Conservation (phyloP, 2,329 filamentous ascomycete genomes). For the Colletotrichum cordylinicola region DNA sequence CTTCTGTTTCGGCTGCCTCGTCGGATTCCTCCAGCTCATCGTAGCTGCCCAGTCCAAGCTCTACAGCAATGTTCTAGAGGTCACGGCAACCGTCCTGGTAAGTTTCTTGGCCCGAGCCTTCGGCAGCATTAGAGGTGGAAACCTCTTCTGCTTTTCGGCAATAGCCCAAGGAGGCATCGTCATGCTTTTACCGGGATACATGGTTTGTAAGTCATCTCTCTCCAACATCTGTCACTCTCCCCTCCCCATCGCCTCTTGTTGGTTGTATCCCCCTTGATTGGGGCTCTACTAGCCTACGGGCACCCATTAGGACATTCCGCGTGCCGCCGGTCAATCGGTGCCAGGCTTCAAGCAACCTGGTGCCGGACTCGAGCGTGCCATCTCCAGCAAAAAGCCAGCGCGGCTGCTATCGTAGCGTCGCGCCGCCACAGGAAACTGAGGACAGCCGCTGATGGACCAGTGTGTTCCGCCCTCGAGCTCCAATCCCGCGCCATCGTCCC, state of each 20-base stretch:
- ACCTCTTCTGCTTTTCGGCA: constrained; percentile 70
- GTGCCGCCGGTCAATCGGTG: neutral
- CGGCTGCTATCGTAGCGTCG: neutral
- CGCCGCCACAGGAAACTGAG: neutral
- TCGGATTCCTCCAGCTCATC: constrained; percentile 74
- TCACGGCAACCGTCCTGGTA: constrained; percentile 64
- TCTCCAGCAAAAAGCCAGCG: neutral
- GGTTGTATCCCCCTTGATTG: neutral
- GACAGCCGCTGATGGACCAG: constrained; percentile 42
- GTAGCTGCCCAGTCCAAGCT: constrained; percentile 73
- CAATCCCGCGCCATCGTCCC: constrained; percentile 74
- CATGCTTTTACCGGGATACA: constrained; percentile 69
- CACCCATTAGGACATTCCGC: neutral
- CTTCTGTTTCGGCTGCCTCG: constrained; percentile 72
- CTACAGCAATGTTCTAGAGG: constrained; percentile 71
- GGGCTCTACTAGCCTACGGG: neutral
- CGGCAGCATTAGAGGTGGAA: constrained; percentile 58
- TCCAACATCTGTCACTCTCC: neutral
- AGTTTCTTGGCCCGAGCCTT: constrained; percentile 69
- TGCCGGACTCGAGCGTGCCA: neutral
- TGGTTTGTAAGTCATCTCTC: constrained; percentile 50
- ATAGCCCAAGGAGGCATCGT: constrained; percentile 70
- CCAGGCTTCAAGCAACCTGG: neutral
- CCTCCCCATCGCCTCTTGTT: neutral
- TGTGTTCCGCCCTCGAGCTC: constrained; percentile 62